These are phyloP conservation scores for Hippophae gyantsensis DNA, from an alignment of 306 rosid species.

Conservation along the genomic window DNA sequence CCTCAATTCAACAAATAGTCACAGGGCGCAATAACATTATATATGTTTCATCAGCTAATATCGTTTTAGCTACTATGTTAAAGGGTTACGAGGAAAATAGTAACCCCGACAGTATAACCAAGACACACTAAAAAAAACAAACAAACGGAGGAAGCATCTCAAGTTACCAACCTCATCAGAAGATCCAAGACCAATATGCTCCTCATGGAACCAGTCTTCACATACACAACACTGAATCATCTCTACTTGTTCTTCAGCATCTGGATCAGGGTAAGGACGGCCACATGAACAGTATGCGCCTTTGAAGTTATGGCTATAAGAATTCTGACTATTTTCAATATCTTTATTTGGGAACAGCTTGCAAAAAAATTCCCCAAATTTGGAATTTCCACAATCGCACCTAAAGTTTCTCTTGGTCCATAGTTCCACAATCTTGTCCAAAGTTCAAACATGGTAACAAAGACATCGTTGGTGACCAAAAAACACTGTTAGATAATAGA, in stretches of 20 bases:
- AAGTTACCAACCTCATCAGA: conserved; percentile 66
- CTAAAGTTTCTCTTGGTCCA: conserved; percentile 96
- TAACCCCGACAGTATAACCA: neutral
- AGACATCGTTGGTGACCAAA: neutral
- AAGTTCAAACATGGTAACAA: conserved; percentile 11
- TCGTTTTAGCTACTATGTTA: neutral
- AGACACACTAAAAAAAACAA: conserved; percentile 2
- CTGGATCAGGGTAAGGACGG: conserved; percentile 94
- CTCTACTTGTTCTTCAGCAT: conserved; percentile 81
- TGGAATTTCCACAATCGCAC: conserved; percentile 97
- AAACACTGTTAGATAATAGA: conserved; percentile 9
- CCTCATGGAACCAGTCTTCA: conserved; percentile 99
- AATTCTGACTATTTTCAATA: conserved; percentile 59
- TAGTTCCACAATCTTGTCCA: conserved; percentile 72
- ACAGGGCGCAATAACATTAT: neutral
- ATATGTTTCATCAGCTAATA: neutral
- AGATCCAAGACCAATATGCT: conserved; percentile 77
- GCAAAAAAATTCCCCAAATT: conserved; percentile 83
- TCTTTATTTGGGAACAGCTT: conserved; percentile 74
- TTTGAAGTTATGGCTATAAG: conserved; percentile 83
- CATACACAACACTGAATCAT: conserved; percentile 95
- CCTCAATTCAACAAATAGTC: conserved; percentile 3
- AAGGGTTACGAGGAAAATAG: neutral
- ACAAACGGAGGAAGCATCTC: conserved; percentile 3
- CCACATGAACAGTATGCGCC: conserved; percentile 87